Evolutionary conservation across 768 basidiomycete genomes (phyloP).

Genomic region (Epithele typhae): DNA sequence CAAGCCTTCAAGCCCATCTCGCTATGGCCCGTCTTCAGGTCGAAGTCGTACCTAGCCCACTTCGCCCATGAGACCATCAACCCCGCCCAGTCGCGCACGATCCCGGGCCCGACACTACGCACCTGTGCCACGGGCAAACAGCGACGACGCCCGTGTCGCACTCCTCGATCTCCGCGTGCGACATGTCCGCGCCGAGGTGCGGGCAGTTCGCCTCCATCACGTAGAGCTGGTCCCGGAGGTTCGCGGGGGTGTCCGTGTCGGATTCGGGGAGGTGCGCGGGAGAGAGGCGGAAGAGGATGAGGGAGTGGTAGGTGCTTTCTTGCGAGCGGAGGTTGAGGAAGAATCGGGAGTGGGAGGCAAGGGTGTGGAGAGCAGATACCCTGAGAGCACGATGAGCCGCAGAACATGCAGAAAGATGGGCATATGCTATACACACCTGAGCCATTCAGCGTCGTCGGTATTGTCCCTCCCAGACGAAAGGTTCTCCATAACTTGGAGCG

Average conservation of each 20-base stretch:
- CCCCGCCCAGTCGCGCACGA: neutral
- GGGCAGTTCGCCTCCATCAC: constrained; percentile 81
- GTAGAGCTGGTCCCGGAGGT: constrained; percentile 45
- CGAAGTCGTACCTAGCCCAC: constrained; percentile 59
- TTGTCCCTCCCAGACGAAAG: no score
- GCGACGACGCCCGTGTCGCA: constrained; percentile 55
- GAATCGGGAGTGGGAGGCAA: constrained; percentile 56
- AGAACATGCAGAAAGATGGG: no score
- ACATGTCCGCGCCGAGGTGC: constrained; percentile 76
- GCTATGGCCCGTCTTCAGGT: constrained; percentile 64
- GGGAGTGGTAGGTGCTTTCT: constrained; percentile 52
- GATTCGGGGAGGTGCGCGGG: constrained; percentile 16
- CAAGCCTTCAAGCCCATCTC: constrained; percentile 68
- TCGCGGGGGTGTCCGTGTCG: constrained; percentile 2
- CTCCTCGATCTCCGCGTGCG: constrained; percentile 75
- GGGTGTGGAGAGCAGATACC: constrained; percentile 38
- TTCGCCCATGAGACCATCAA: neutral
- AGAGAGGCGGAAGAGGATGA: constrained; percentile 63
- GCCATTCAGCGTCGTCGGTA: no score
- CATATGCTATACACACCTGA: no score
- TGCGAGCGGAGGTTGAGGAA: constrained; percentile 56
- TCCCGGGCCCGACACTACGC: neutral
- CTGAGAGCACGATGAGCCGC: no score
- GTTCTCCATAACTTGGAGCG: no score
- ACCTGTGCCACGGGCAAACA: constrained; percentile 79